A percentile compares a stretch with the other conserved stretches of the same genome.
Evolutionary conservation across 1,284 basidiomycete genomes (phyloP).

Genomic region (Ceratobasidium sp.): DNA sequence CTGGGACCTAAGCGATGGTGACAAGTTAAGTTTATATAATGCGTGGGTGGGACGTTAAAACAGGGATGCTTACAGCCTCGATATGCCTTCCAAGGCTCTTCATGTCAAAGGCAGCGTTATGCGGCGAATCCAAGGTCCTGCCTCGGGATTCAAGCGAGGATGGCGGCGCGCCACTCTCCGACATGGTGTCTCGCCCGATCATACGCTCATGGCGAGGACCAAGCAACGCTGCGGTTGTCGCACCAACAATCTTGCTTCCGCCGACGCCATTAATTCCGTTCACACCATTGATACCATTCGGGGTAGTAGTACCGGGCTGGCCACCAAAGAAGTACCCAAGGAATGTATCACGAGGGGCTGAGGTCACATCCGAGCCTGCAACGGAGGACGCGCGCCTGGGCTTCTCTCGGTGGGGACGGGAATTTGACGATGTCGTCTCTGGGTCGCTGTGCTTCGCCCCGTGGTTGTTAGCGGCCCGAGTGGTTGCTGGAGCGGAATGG

Average conservation of each 20-base stretch:
- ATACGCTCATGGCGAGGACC: slow-evolving; percentile 38
- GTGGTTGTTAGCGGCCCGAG: slow-evolving; percentile 52
- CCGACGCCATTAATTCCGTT: slow-evolving; percentile 30
- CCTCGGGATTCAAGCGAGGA: slow-evolving; percentile 64
- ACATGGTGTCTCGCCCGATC: slow-evolving; percentile 38
- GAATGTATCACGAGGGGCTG: slow-evolving; percentile 84
- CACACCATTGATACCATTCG: slow-evolving; percentile 47
- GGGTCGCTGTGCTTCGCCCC: slow-evolving; percentile 31
- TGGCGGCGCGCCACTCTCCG: slow-evolving; percentile 35
- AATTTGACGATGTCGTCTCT: not conserved
- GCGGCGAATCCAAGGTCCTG: slow-evolving; percentile 73
- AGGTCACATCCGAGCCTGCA: slow-evolving; percentile 51
- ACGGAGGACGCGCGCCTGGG: slow-evolving; percentile 32
- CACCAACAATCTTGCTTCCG: slow-evolving; percentile 46
- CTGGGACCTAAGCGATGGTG: slow-evolving; percentile 63
- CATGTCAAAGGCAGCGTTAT: slow-evolving; percentile 95
- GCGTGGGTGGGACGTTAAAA: no score
- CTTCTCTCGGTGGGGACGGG: slow-evolving; percentile 19
- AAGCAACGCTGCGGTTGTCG: slow-evolving; percentile 38
- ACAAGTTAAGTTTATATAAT: not conserved
- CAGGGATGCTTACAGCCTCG: slow-evolving; percentile 77
- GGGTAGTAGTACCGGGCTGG: slow-evolving; percentile 65
- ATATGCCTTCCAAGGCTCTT: slow-evolving; percentile 97
- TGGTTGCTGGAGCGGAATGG: slow-evolving; percentile 9
- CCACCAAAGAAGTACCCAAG: slow-evolving; percentile 95